Conservation (phyloP, 1,139 yeast species). For the Arxiozyma slooffiae region DNA sequence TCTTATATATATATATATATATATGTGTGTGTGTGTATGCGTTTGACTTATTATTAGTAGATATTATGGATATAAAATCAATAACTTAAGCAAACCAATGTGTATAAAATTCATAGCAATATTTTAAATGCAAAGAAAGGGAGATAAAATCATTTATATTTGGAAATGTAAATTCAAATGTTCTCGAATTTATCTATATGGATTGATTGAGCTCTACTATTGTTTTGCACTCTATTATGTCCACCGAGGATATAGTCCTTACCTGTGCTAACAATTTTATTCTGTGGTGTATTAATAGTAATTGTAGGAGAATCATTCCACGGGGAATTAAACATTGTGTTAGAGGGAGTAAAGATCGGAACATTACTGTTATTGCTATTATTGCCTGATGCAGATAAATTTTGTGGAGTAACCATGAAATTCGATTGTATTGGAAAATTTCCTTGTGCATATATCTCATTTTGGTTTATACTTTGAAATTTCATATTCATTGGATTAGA, state of each 20-base stretch:
- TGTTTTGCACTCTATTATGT: constrained; percentile 23
- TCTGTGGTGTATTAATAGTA: constrained; percentile 3
- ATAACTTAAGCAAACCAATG: too few relatives aligned
- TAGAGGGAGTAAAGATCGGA: background rate
- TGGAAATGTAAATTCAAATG: background rate
- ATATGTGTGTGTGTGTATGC: background rate
- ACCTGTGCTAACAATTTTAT: constrained; percentile 26
- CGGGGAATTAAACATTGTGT: constrained; percentile 1
- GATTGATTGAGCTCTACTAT: constrained; percentile 29
- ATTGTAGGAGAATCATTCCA: constrained; percentile 9
- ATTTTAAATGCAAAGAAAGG: background rate
- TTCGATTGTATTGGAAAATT: background rate
- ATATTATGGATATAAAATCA: too few relatives aligned
- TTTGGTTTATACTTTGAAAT: background rate
- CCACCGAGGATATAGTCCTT: constrained; percentile 30
- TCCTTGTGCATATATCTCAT: background rate
- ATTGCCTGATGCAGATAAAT: too few relatives aligned
- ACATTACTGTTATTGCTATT: background rate
- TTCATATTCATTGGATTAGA: background rate
- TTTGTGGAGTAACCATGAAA: constrained; percentile 1
- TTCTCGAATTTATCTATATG: constrained; percentile 29
- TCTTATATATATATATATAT: too few relatives aligned
- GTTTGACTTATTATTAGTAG: too few relatives aligned
- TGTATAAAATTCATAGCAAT: too few relatives aligned
- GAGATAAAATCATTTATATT: background rate